phyloP scores from a whole-genome alignment of 352 stramenopile species.

The Aphanomyces astaci region DNA sequence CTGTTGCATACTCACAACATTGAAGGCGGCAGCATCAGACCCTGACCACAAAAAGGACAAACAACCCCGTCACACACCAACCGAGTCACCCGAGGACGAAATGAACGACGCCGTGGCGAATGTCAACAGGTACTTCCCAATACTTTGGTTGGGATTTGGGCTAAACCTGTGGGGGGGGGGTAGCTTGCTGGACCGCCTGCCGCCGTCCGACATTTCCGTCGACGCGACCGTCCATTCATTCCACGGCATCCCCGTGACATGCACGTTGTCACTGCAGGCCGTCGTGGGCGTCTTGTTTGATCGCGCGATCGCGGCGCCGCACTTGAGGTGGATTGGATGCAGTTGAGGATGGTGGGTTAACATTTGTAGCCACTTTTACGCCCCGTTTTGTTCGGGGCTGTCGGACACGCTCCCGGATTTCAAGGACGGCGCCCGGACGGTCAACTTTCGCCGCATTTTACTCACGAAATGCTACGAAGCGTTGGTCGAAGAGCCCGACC shows the following conservation, averaged over 20 bases:
- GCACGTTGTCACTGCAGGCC: slow-evolving; percentile 61
- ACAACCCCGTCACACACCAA: slow-evolving; percentile 47
- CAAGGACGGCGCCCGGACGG: slow-evolving; percentile 74
- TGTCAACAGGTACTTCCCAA: slow-evolving; percentile 13
- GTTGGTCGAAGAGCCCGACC: slow-evolving; percentile 52
- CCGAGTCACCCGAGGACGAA: slow-evolving; percentile 30
- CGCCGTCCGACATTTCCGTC: slow-evolving; percentile 31
- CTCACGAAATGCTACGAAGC: slow-evolving; percentile 76
- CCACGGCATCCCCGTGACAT: slow-evolving; percentile 54
- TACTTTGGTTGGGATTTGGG: too few relatives aligned
- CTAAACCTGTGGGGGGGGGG: background rate
- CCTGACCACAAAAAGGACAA: slow-evolving; percentile 24
- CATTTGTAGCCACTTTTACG: slow-evolving; percentile 47
- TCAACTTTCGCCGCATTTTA: slow-evolving; percentile 73
- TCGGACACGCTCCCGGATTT: slow-evolving; percentile 67
- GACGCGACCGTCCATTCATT: slow-evolving; percentile 42
- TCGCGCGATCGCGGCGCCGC: slow-evolving; percentile 52
- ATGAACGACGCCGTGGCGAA: slow-evolving; percentile 5
- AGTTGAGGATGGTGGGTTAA: background rate
- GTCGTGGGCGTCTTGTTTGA: slow-evolving; percentile 62
- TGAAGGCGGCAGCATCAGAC: too few relatives aligned
- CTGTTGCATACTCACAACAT: too few relatives aligned
- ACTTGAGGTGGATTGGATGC: slow-evolving; percentile 34
- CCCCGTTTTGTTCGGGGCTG: slow-evolving; percentile 48
- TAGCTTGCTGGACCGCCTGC: slow-evolving; percentile 46